Base-by-base conservation (phyloP, 1,284 basidiomycete genomes). In the Meripilus lineatus region DNA sequence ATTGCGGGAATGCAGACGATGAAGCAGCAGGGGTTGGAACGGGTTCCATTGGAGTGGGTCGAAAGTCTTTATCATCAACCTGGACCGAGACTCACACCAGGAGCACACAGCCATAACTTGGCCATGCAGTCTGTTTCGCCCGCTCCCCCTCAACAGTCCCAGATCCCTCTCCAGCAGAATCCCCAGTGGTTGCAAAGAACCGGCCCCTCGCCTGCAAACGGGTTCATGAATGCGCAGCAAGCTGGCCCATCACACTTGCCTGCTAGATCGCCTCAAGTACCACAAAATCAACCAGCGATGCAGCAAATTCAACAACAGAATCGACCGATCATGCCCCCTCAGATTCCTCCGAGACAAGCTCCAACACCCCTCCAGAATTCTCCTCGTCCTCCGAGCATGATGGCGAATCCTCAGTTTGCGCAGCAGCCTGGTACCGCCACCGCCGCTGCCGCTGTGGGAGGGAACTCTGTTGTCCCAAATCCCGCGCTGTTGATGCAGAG, bases 341-440 rank as follows among this genome's bases (percentile, higher is more conserved):
- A 18, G 24, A 40, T 25, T 7, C 22, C 38, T n/a, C 23, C 25
- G 18, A 22, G 18, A 5, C 38, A 26, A 7, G 22, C 25, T 5
- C 22, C 25, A 17, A 30, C 18, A n/a, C 8, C 23, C n/a, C 38
- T 17, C 14, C 45, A 41, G 25, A 47, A 54, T 37, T 54, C 65
- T 7, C 63, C 61, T 17, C 54, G 52, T 30, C 34, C 54, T 25
- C 53, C 50, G 13, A 61, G 56, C 38, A 40, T 40, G 38, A 40
- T 40, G 38, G 25, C 25, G 11, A 40, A 40, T 15, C 11, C 10
- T 43, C 45, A 52, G 33, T 62, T 63, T 25, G 20, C 42, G 32
- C 35, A 42, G 5, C 36, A 32, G 5, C 45, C 42, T 38, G 22
- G 28, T 41, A 1, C 17, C 34, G n/a, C 50, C 34, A n/a, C 34